Conservation (phyloP, 345 rosid genomes). For the Salix brachista region DNA sequence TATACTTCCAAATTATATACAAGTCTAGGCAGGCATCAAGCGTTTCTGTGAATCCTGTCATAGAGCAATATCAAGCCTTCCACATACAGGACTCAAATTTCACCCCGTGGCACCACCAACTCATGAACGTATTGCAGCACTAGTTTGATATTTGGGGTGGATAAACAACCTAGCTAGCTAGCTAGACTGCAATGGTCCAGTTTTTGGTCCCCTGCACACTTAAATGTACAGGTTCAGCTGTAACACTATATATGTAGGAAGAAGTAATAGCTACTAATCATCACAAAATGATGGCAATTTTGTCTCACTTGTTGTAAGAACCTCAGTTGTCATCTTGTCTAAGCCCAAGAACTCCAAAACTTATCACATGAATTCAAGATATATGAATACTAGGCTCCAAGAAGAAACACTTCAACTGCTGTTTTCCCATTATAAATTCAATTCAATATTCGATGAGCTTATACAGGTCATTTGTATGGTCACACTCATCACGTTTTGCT, state of each 20-base stretch:
- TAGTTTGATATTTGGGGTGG: not conserved
- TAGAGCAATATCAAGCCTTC: not conserved
- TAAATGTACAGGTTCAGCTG: not conserved
- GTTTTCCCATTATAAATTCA: not conserved
- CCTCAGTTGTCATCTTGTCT: slow-evolving; percentile 11
- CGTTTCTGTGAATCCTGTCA: not conserved
- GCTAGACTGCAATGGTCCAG: not conserved
- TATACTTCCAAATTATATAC: not conserved
- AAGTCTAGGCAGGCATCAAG: not conserved
- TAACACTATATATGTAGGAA: not conserved
- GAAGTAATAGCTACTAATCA: slow-evolving; percentile 41
- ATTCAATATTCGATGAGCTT: not conserved
- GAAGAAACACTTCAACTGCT: slow-evolving; percentile 11
- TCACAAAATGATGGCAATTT: slow-evolving; percentile 37
- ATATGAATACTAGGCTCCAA: slow-evolving; percentile 8
- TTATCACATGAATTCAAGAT: not conserved
- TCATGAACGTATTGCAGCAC: not conserved
- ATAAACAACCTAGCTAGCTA: not conserved
- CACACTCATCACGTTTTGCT: slow-evolving; percentile 29
- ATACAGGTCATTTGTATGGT: slow-evolving; percentile 16
- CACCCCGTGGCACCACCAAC: not conserved
- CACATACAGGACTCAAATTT: not conserved
- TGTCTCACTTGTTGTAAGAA: slow-evolving; percentile 29
- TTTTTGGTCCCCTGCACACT: slow-evolving; percentile 22
- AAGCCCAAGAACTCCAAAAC: not conserved